Conservation (phyloP, 257 asterid genomes). For the Solanum rostratum region DNA sequence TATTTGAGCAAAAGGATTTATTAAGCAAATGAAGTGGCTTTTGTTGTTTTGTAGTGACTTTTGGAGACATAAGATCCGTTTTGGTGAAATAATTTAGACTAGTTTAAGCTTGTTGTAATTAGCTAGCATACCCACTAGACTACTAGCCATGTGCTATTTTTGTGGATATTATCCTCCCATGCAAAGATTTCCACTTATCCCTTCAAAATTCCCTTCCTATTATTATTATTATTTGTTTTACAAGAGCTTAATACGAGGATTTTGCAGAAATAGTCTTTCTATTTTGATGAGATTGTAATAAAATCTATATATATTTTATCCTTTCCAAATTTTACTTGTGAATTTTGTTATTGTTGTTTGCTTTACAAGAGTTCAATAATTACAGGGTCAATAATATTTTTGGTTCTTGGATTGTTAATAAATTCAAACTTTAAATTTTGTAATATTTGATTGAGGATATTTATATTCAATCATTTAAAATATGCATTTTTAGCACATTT, state of each 20-base stretch:
- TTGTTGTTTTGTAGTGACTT: conserved; percentile 25
- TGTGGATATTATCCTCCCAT: not conserved
- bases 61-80: conserved; percentile 16
- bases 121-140: not conserved
- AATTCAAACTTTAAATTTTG: not conserved
- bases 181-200: not conserved
- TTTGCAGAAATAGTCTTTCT: too few species aligned
- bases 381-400: not conserved
- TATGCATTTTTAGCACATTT: not conserved
- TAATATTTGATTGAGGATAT: not conserved
- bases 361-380: not conserved
- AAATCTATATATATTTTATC: too few species aligned
- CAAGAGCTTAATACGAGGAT: not conserved
- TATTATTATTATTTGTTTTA: not conserved
- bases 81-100: conserved; percentile 3
- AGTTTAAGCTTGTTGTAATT: not conserved
- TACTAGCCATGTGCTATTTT: conserved; percentile 3
- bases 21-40: conserved; percentile 25
- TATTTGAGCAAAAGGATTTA: conserved; percentile 5
- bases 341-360: too few species aligned
- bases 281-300: too few species aligned
- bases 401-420: not conserved
- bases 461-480: not conserved
- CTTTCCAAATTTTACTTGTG: too few species aligned
- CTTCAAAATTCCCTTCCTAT: not conserved